Conservation (phyloP, 129 eudicot species). For the Gnaphalium uliginosum region DNA sequence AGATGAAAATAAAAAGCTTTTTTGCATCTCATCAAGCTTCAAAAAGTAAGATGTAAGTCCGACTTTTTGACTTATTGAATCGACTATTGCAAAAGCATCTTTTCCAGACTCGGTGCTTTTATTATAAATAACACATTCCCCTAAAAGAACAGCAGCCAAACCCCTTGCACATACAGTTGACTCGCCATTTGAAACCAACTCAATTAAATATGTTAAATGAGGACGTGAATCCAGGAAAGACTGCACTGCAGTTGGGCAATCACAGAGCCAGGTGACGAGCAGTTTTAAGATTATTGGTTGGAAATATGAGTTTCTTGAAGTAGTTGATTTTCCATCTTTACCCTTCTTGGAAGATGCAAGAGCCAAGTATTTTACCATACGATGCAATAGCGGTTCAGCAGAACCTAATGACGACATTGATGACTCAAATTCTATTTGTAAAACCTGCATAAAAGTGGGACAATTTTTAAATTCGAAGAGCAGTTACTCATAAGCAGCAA, state of each 20-base stretch:
- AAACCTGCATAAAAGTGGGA: conserved; percentile 51
- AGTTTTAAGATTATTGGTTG: conserved; percentile 84
- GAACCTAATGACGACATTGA: conserved; percentile 58
- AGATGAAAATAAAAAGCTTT: conserved; percentile 64
- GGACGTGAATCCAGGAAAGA: conserved; percentile 87
- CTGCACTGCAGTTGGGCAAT: conserved; percentile 77
- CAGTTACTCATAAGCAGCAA: background rate
- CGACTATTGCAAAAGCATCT: conserved; percentile 77
- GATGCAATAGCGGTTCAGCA: conserved; percentile 86
- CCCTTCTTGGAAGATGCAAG: conserved; percentile 75
- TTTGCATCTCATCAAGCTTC: conserved; percentile 87
- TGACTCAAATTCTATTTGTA: conserved; percentile 73
- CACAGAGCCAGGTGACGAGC: conserved; percentile 75
- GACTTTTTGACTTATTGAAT: conserved; percentile 79
- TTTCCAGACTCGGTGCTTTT: conserved; percentile 50
- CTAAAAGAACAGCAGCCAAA: conserved; percentile 78
- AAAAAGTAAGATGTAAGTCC: conserved; percentile 76
- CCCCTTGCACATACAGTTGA: conserved; percentile 69
- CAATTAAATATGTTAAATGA: conserved; percentile 80
- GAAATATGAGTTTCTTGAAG: conserved; percentile 48
- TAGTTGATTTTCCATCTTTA: conserved; percentile 65
- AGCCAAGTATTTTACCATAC: conserved; percentile 87
- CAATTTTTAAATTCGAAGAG: background rate
- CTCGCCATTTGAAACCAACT: conserved; percentile 59
- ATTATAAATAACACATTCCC: conserved; percentile 73